phyloP scores from a whole-genome alignment of 2,329 filamentous ascomycete species.

The Xylaria sp. region DNA sequence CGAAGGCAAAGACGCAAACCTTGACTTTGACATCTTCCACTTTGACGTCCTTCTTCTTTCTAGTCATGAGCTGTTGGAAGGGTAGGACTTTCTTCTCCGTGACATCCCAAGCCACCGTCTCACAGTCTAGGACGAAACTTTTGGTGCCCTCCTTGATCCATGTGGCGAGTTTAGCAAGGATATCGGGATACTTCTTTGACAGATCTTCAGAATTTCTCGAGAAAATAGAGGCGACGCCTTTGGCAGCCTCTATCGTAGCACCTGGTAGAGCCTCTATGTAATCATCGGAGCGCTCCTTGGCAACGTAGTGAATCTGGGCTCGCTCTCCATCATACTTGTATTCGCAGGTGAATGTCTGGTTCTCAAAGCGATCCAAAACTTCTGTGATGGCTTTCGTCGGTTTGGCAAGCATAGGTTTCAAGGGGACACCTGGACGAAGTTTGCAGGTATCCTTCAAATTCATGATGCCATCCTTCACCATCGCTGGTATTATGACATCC shows the following conservation, averaged over 20 bases:
- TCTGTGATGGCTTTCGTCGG: constrained; percentile 98
- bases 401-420: constrained; percentile 99
- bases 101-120: constrained; percentile 98
- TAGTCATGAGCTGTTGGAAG: constrained; percentile 98
- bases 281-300: constrained; percentile 78
- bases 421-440: constrained; percentile 88
- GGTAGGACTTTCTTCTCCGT: constrained; percentile 94
- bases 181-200: constrained; percentile 97
- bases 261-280: constrained; percentile 71
- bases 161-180: constrained; percentile 83
- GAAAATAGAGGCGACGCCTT: constrained; percentile 91
- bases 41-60: constrained; percentile 97
- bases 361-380: constrained; percentile 95
- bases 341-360: constrained; percentile 95
- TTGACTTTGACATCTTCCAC: constrained; percentile 95
- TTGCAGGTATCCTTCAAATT: constrained; percentile 87
- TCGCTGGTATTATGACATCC: constrained; percentile 91
- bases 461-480: constrained; percentile 87
- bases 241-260: constrained; percentile 72
- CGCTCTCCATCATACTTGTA: constrained; percentile 99
- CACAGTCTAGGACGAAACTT: constrained; percentile 98
- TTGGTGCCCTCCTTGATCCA: constrained; percentile 93
- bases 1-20: constrained; percentile 97
- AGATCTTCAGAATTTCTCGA: constrained; percentile 97
- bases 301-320: constrained; percentile 98